Percentiles rank a stretch among this genome's conserved stretches.
phyloP scores from a whole-genome alignment of 495 filamentous ascomycete genomes.

The Chlorociboria aeruginascens region DNA sequence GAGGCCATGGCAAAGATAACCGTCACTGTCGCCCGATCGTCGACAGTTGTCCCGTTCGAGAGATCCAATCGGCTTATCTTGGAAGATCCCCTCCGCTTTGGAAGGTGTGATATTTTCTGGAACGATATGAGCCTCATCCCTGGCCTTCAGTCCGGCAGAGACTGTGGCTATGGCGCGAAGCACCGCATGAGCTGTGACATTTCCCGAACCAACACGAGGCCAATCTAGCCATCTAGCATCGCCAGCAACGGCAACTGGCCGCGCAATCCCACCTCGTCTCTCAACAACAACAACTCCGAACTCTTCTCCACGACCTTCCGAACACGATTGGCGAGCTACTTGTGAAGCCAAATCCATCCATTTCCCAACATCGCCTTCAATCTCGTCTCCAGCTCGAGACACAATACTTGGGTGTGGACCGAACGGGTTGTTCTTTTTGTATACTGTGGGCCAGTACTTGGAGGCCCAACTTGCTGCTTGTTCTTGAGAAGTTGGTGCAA shows the following conservation, averaged over 20 bases:
- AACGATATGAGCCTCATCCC: not conserved
- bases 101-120: not conserved
- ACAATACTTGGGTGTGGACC: constrained; percentile 57
- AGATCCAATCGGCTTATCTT: constrained; percentile 19
- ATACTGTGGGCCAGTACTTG: constrained; percentile 78
- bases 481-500: constrained; percentile 58
- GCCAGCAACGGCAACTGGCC: constrained; percentile 53
- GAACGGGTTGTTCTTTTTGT: constrained; percentile 71
- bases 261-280: constrained; percentile 28
- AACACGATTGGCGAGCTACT: constrained; percentile 44
- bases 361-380: constrained; percentile 38
- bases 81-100: constrained; percentile 25
- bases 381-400: constrained; percentile 40
- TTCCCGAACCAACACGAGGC: constrained; percentile 33
- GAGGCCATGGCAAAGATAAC: constrained; percentile 88
- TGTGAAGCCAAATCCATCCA: constrained; percentile 60
- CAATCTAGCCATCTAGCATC: constrained; percentile 54
- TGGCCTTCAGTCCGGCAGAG: constrained; percentile 43
- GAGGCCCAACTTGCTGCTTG: constrained; percentile 70
- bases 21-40: constrained; percentile 29
- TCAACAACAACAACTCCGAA: constrained; percentile 81
- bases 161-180: constrained; percentile 85
- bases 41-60: constrained; percentile 11
- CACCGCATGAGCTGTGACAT: constrained; percentile 69
- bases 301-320: constrained; percentile 47